Evolutionary conservation across 2,329 filamentous ascomycete species (phyloP), one percentile per base, ranked within the genome.

Genomic region (Anthostomella pinea): DNA sequence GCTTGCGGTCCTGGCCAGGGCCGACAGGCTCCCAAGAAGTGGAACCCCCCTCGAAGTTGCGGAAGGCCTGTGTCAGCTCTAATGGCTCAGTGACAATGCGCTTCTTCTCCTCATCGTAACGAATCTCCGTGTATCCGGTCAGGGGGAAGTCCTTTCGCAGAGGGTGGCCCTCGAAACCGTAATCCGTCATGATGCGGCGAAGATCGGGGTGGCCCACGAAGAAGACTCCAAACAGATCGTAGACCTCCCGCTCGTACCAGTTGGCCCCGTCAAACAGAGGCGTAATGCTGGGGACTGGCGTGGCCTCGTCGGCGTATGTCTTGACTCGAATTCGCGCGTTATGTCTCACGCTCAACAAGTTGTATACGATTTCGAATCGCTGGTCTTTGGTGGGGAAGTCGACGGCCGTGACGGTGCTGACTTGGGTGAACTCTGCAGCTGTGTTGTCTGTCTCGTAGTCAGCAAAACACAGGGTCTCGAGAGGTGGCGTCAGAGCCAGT

Each of bases 71-170:
- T 10, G 93, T 97, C 67, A 98, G 78, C 73, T 98, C 93, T 32
- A 98, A 75, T 25, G 94, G 93, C 75, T 98, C 94, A 20, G 94
- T 91, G 43, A 98, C 91, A 61, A 98, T 96, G 46, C 93, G 81
- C 81, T 98, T 98, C 86, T 96, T 98, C 77, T 98, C 94, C 70
- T 98, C 93, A 53, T 98, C 93, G 62, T 94, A 98, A 59, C 93
- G 79, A 52, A 98, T 85, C 72, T 98, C 94, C 21, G 93, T 98
- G 73, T 98, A 98, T 30, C 93, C 93, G 3, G 93, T 96, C 63
- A 98, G 70, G 15, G 93, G 93, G 72, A 98, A 98, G 63, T 98
- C 93, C 73, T 98, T 98, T 60, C 94, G 81, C 61, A 98, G 71
- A 26, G 93, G 93, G 70, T 98, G 93, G 35, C 93, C 93, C 65